phyloP scores from a whole-genome alignment of 768 basidiomycete species.

The Amanita phalloides region DNA sequence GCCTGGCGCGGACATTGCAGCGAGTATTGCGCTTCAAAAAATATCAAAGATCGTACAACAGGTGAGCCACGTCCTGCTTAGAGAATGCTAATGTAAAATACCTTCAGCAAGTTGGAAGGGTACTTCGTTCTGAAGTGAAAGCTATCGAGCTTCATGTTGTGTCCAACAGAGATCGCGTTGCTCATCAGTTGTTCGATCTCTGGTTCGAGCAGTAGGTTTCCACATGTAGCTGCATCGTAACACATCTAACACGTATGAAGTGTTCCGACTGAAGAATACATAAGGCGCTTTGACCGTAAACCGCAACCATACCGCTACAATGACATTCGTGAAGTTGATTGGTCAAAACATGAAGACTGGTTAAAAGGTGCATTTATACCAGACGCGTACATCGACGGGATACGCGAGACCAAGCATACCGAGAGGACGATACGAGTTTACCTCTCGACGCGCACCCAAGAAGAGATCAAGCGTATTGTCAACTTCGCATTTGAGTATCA shows the following conservation, averaged over 20 bases:
- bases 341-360: slow-evolving; percentile 22
- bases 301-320: slow-evolving; percentile 30
- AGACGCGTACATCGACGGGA: not conserved
- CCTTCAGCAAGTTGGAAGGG: slow-evolving; percentile 47
- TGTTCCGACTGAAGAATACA: slow-evolving; percentile 33
- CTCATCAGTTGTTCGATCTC: slow-evolving; percentile 57
- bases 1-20: slow-evolving; percentile 36
- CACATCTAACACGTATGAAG: slow-evolving; percentile 13
- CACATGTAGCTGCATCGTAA: not conserved
- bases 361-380: slow-evolving; percentile 20
- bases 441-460: slow-evolving; percentile 15
- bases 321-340: slow-evolving; percentile 28
- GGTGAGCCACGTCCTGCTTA: slow-evolving; percentile 19
- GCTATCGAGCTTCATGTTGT: slow-evolving; percentile 59
- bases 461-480: slow-evolving; percentile 24
- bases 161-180: slow-evolving; percentile 55
- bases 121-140: slow-evolving; percentile 38
- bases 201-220: slow-evolving; percentile 54
- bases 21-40: slow-evolving; percentile 55
- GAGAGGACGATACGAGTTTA: slow-evolving; percentile 15
- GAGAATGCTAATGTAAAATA: not conserved
- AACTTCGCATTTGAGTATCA: slow-evolving; percentile 35
- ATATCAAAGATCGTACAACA: slow-evolving; percentile 42
- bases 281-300: slow-evolving; percentile 36
- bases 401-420: slow-evolving; percentile 13